phyloP scores from a whole-genome alignment of 1,284 basidiomycete species.

The Heterobasidion annosum region DNA sequence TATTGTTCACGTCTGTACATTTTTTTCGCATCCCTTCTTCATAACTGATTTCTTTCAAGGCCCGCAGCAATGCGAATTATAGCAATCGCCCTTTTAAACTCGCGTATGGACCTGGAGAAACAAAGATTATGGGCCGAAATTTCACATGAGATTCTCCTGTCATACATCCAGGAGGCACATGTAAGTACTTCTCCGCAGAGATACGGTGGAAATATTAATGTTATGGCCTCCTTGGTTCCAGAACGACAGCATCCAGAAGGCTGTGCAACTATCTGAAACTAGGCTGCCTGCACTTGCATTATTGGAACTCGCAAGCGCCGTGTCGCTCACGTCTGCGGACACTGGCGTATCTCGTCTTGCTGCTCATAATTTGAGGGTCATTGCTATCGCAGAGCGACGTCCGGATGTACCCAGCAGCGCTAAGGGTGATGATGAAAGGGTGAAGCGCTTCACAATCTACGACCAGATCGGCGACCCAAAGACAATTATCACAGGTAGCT shows the following conservation, averaged over 20 bases:
- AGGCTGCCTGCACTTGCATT: constrained; percentile 56
- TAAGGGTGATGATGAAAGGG: constrained; percentile 48
- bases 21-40: constrained; percentile 14
- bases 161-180: constrained; percentile 9
- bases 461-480: constrained; percentile 72
- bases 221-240: not conserved
- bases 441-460: constrained; percentile 63
- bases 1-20: constrained; percentile 20
- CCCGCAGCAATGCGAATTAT: constrained; percentile 46
- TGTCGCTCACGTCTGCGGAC: constrained; percentile 61
- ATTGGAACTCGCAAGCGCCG: constrained; percentile 62
- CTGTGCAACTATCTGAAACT: constrained; percentile 32
- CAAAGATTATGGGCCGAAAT: constrained; percentile 64
- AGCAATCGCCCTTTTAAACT: constrained; percentile 46
- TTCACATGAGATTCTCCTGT: constrained; percentile 41
- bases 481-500: constrained; percentile 57
- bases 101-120: constrained; percentile 46
- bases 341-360: constrained; percentile 57
- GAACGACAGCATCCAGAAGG: constrained; percentile 5
- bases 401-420: constrained; percentile 42
- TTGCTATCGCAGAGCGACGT: constrained; percentile 57
- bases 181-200: constrained; percentile 4
- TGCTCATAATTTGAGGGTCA: constrained; percentile 55
- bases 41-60: constrained; percentile 24
- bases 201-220: not conserved